Base-by-base conservation (phyloP, 345 rosid species). In the Reutealis trisperma region DNA sequence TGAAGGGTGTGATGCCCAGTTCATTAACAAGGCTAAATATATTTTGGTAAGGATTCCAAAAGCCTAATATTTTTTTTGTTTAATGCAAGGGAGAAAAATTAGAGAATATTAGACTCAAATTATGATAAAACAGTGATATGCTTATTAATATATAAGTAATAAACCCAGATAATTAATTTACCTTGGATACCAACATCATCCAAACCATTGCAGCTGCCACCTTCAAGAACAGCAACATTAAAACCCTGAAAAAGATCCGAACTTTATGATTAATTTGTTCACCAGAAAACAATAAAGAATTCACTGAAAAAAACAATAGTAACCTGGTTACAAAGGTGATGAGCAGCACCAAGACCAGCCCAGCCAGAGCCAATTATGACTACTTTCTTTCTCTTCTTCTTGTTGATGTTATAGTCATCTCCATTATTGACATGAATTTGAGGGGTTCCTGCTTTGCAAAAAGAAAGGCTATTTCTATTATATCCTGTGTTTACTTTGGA, bases 331-430 rank as follows among this genome's bases (percentile, higher is more conserved):
- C 82, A 77, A 16, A 88, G 92, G 72, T 89, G 91, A 67, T 88
- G 80, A 68, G 94, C 94, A 24, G 91, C 92, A 55, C 90, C 90
- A 54, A 84, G 91, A 44, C 90, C 89, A 30, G 89, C 84, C 92
- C 93, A 89, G 63, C 93, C 92, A n/a, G 87, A 87, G 51, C 96
- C 93, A 77, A 87, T 84, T 18, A 89, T 80, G 58, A 82, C 85
- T 7, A 80, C 84, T 70, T 87, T 87, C 84, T 86, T 88, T 63
- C 63, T 82, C 49, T 66, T 76, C 2, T 15, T 44, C 14, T 6
- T 60, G 27, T 8, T 1, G 73, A 8, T 66, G 54, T 4, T 54
- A 16, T 21, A 21, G 13, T 51, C 41, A 37, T 37, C 83, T 45
- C 80, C 82, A 76, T 64, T 54, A 67, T 2, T 74, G 59, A 11